phyloP scores from a whole-genome alignment of 2,329 filamentous ascomycete species.

The Alternaria novae-zelandiae region DNA sequence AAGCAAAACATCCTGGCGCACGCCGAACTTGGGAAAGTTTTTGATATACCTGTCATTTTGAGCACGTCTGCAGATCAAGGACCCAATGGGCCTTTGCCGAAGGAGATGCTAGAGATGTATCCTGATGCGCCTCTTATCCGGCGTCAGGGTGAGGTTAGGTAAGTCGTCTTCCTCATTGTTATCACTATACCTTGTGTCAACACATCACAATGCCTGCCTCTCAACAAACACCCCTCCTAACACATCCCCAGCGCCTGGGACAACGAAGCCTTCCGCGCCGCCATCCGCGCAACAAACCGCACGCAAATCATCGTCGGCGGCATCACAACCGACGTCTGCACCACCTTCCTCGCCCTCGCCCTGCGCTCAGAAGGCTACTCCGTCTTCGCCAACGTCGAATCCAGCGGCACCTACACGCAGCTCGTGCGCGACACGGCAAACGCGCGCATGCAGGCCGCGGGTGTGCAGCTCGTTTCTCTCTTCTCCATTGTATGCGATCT shows the following conservation, averaged over 20 bases:
- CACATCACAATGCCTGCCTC: background rate
- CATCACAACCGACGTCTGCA: slow-evolving; percentile 78
- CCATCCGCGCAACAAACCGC: slow-evolving; percentile 69
- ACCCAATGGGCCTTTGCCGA: slow-evolving; percentile 73
- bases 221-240: background rate
- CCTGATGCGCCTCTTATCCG: slow-evolving; percentile 70
- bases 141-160: slow-evolving; percentile 74
- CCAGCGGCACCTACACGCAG: slow-evolving; percentile 68
- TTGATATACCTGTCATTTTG: slow-evolving; percentile 72
- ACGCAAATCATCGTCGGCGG: slow-evolving; percentile 75
- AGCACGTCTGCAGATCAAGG: slow-evolving; percentile 73
- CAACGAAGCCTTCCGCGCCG: slow-evolving; percentile 70
- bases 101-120: slow-evolving; percentile 72
- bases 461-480: slow-evolving; percentile 67
- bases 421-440: slow-evolving; percentile 70
- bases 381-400: slow-evolving; percentile 76
- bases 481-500: slow-evolving; percentile 71
- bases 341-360: slow-evolving; percentile 74
- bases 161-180: slow-evolving; percentile 1
- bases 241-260: slow-evolving; percentile 67
- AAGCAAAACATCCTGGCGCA: slow-evolving; percentile 72
- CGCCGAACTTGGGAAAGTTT: slow-evolving; percentile 68
- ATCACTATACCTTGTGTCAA: background rate
- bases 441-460: slow-evolving; percentile 69
- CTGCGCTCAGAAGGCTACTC: slow-evolving; percentile 73